Percentiles rank a stretch among this genome's conserved stretches.
Evolutionary conservation across 495 filamentous ascomycete genomes (phyloP).

Genomic region (Xylaria palmicola): DNA sequence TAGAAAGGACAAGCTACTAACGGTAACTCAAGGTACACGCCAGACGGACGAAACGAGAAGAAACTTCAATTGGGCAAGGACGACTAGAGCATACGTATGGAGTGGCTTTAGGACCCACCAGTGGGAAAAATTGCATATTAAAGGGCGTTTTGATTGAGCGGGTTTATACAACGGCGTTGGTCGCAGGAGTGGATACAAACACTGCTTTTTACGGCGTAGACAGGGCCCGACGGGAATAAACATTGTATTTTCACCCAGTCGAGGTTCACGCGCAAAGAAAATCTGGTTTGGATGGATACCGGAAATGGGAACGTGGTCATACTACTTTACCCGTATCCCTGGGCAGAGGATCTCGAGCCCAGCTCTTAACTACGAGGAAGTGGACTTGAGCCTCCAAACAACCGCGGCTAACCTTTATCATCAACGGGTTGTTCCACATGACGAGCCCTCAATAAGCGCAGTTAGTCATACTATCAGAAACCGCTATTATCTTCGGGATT

Average conservation of each 20-base stretch:
- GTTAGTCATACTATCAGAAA: not conserved
- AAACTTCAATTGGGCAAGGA: conserved; percentile 38
- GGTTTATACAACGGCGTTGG: conserved; percentile 25
- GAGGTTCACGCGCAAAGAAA: not conserved
- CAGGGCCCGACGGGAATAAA: not conserved
- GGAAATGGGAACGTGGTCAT: not conserved
- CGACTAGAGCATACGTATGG: not conserved
- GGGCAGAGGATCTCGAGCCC: not conserved
- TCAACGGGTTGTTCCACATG: not conserved
- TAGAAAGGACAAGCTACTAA: conserved; percentile 17
- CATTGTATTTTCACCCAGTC: not conserved
- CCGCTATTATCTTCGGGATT: not conserved
- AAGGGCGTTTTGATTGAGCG: conserved; percentile 27
- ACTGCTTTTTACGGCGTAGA: not conserved
- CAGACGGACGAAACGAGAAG: conserved; percentile 53
- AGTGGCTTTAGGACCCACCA: not conserved
- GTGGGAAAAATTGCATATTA: conserved; percentile 27
- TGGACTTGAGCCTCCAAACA: not conserved
- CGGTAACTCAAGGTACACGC: conserved; percentile 41
- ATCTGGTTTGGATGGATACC: not conserved
- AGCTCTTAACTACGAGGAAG: not conserved
- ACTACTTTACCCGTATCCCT: not conserved
- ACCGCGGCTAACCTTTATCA: not conserved
- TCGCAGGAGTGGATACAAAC: not conserved
- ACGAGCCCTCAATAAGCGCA: not conserved